Evolutionary conservation across 148 eudicot species (phyloP).

Genomic region (Chenopodium berlandieri): DNA sequence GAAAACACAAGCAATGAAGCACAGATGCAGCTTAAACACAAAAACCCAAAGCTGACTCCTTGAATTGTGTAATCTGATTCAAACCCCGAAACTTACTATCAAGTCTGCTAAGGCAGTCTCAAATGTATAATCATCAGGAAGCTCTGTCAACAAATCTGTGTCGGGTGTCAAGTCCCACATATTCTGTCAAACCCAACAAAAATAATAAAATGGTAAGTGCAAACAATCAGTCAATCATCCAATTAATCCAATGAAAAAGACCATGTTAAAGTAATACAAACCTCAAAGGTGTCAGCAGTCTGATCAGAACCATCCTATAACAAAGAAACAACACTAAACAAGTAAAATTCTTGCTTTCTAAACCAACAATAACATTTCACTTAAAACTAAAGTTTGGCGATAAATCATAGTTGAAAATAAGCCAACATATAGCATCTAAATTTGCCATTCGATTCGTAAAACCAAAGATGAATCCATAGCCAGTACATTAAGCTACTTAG

Average conservation of each 20-base stretch:
- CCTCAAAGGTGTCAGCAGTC: slow-evolving; percentile 49
- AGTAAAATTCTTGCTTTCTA: not conserved
- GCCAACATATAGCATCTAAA: too few relatives aligned
- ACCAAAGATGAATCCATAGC: too few relatives aligned
- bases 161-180: slow-evolving; percentile 95
- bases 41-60: too few relatives aligned
- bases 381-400: not conserved
- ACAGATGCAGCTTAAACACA: not conserved
- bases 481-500: too few relatives aligned
- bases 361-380: not conserved
- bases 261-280: slow-evolving; percentile 14
- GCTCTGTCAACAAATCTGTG: slow-evolving; percentile 60
- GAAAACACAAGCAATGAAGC: slow-evolving; percentile 9
- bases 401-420: too few relatives aligned
- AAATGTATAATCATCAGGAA: slow-evolving; percentile 67
- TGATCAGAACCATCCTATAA: slow-evolving; percentile 58
- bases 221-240: not conserved
- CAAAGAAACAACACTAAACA: slow-evolving; percentile 12
- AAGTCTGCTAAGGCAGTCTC: slow-evolving; percentile 81
- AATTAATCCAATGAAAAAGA: not conserved
- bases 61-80: not conserved
- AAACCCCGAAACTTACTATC: slow-evolving; percentile 47
- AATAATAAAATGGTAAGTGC: not conserved
- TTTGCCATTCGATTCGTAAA: too few relatives aligned
- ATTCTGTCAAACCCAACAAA: slow-evolving; percentile 34